A percentile compares a stretch with the other conserved stretches of the same genome.
These are phyloP conservation scores for Oidium heveae DNA, from an alignment of 2,329 filamentous ascomycete species.

Conservation along the genomic window DNA sequence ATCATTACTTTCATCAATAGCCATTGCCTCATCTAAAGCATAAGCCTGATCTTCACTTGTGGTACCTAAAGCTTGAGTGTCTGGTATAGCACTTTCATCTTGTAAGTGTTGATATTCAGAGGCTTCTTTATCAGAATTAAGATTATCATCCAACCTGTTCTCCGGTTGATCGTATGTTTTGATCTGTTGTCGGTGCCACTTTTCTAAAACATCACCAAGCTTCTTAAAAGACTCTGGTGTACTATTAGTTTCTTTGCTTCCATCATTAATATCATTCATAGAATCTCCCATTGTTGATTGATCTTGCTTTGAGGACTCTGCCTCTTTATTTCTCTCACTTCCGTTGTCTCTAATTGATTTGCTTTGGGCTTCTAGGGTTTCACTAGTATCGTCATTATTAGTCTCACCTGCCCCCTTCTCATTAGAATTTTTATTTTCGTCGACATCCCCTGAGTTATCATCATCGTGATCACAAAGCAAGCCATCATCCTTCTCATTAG, in stretches of 20 bases:
- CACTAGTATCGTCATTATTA: slow-evolving; percentile 37
- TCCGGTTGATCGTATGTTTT: slow-evolving; percentile 40
- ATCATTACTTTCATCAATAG: slow-evolving; percentile 45
- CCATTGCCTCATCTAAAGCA: slow-evolving; percentile 71
- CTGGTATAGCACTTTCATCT: slow-evolving; percentile 57
- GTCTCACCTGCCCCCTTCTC: slow-evolving; percentile 29
- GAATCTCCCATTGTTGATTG: slow-evolving; percentile 19
- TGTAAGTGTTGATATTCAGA: slow-evolving; percentile 86
- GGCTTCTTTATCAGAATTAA: slow-evolving; percentile 36
- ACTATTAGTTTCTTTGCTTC: slow-evolving; percentile 16
- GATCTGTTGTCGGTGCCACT: slow-evolving; percentile 71
- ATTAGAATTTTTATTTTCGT: slow-evolving; percentile 35
- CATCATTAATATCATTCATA: slow-evolving; percentile 14
- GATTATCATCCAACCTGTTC: slow-evolving; percentile 17
- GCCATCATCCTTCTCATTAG: slow-evolving; percentile 17
- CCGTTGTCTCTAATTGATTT: slow-evolving; percentile 41
- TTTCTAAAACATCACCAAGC: slow-evolving; percentile 73
- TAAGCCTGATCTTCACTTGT: slow-evolving; percentile 70
- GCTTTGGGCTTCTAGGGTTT: slow-evolving; percentile 32
- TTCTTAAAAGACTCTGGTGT: slow-evolving; percentile 66
- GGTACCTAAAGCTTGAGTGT: slow-evolving; percentile 75
- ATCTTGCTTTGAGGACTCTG: slow-evolving; percentile 29
- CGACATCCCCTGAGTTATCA: slow-evolving; percentile 29
- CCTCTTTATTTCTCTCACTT: slow-evolving; percentile 24
- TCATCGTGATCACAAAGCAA: slow-evolving; percentile 18